phyloP scores from a whole-genome alignment of 2,329 filamentous ascomycete genomes.

The Emergomyces africanus region DNA sequence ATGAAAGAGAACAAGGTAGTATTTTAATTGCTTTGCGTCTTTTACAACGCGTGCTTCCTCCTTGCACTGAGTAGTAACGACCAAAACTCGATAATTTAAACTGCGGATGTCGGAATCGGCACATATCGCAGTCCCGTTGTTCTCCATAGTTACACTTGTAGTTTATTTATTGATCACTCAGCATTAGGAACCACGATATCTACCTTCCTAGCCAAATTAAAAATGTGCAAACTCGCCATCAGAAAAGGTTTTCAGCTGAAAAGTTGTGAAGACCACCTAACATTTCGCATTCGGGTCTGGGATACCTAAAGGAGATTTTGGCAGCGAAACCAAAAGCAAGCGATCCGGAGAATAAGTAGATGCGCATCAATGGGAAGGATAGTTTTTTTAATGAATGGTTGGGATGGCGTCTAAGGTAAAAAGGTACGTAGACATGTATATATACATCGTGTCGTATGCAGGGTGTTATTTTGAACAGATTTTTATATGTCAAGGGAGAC shows the following conservation, averaged over 20 bases:
- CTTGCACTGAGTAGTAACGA: too few species aligned
- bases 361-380: not conserved
- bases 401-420: not conserved
- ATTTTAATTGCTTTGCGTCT: too few species aligned
- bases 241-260: not conserved
- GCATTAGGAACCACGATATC: not conserved
- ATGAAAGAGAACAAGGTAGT: too few species aligned
- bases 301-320: not conserved
- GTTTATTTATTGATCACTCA: too few species aligned
- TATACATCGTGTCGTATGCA: not conserved
- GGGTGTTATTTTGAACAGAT: not conserved
- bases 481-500: not conserved
- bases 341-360: constrained; percentile 6
- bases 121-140: not conserved
- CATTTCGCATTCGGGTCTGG: not conserved
- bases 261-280: not conserved
- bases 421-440: not conserved
- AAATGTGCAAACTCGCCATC: not conserved
- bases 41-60: too few species aligned
- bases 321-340: not conserved
- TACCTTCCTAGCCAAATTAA: not conserved
- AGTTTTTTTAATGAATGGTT: not conserved
- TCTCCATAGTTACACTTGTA: too few species aligned
- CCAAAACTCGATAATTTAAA: too few species aligned
- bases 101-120: not conserved